Conservation (phyloP, 768 basidiomycete species). For the Leccinellum albellum region DNA sequence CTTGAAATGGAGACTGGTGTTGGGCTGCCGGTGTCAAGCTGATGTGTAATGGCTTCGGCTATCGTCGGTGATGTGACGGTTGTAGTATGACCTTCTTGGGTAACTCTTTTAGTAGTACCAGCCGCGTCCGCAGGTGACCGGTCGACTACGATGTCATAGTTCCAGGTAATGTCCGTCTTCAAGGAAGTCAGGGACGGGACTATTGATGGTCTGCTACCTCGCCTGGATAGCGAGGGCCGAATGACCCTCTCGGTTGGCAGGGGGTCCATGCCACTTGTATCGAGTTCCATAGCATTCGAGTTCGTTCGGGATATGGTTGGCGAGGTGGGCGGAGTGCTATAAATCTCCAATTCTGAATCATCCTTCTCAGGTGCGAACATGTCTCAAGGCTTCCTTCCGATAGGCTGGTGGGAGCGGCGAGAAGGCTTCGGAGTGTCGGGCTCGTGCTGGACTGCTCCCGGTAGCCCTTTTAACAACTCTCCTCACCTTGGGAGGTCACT, state of each 20-base stretch:
- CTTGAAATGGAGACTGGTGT: conserved; percentile 24
- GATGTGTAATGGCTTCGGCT: conserved; percentile 19
- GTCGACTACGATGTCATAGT: conserved; percentile 36
- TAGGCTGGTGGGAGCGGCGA: conserved; percentile 9
- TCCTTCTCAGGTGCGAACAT: conserved; percentile 36
- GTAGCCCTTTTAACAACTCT: conserved; percentile 4
- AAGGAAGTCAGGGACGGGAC: conserved; percentile 24
- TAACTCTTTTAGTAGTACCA: conserved; percentile 15
- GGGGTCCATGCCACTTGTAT: conserved; percentile 6
- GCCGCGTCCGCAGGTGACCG: conserved; percentile 19
- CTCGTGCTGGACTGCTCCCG: not conserved
- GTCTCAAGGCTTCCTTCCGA: conserved; percentile 10
- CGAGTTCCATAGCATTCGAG: conserved; percentile 10
- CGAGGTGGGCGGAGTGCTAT: conserved; percentile 43
- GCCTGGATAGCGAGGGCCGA: conserved; percentile 38
- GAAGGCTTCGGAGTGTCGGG: conserved; percentile 7
- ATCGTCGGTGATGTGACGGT: conserved; percentile 18
- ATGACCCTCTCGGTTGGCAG: conserved; percentile 20
- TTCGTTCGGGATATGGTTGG: conserved; percentile 29
- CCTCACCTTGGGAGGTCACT: not conserved
- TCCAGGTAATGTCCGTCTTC: conserved; percentile 34
- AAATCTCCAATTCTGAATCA: conserved; percentile 27
- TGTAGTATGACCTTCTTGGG: not conserved
- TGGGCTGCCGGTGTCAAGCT: not conserved
- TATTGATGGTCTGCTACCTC: conserved; percentile 30